Evolutionary conservation across 1,284 basidiomycete genomes (phyloP), one percentile per base, ranked within the genome.

Genomic region (Apiotrichum sp.): DNA sequence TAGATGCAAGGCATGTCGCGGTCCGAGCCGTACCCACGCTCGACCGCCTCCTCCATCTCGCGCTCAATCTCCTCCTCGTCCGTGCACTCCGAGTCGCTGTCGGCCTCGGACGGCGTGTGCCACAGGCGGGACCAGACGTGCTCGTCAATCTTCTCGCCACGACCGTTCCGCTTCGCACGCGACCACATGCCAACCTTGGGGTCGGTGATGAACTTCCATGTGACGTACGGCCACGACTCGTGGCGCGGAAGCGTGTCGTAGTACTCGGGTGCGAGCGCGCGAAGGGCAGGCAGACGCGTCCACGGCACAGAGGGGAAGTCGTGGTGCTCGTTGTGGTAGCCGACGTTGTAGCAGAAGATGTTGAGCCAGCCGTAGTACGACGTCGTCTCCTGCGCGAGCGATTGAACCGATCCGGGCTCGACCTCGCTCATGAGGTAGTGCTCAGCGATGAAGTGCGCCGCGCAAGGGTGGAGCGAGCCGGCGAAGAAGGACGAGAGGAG

Each of bases 301-400:
- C 95, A 98, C 0, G 96, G 83, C 1, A 98, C 79, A 2, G 90
- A 92, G 7, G 95, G 93, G 77, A 98, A 98, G 77, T 98, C 95
- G 78, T 98, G 95, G 76, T 98, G 95, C 72, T 98, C 95, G 77
- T 98, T 97, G 74, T 98, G 95, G 73, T 97, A 98, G 45, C 95
- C 95, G 56, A 97, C 93, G 65, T 98, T 98, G 77, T 97, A 98
- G n/a, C 90, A 88, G 13, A 98, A 77, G 5, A 87, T 65, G 75
- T 98, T 98, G 58, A 98, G 80, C 50, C 85, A 84, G 0, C 96
- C 96, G 66, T 98, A 98, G 75, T 98, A 98, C 56, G 87, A 90
- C 77, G 93, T 98, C 0, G 96, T 98, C 78, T 98, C 96, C 73
- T 98, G 93, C 16, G 64, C 68, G 41, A 77, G 61, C 35, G 61